These are phyloP conservation scores for Xerocomus spinulosus DNA, from an alignment of 768 basidiomycete genomes.

Conservation along the genomic window DNA sequence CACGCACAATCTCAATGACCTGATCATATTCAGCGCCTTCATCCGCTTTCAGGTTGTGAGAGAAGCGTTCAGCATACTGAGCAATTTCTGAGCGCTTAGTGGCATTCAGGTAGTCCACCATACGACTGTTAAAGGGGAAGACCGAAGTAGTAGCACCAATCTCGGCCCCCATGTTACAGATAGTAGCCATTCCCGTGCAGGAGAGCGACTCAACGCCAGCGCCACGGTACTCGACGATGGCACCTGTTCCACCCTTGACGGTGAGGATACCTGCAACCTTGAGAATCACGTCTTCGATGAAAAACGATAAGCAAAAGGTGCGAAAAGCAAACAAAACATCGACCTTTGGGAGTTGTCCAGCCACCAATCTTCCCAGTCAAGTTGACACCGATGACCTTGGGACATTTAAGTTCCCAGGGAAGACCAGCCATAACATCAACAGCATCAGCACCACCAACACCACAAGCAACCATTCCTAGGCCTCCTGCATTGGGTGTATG, in stretches of 20 bases:
- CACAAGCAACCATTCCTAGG: conserved; percentile 98
- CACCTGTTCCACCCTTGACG: conserved; percentile 98
- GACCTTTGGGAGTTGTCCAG: conserved; percentile 98
- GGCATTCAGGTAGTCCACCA: conserved; percentile 91
- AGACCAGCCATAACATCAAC: conserved; percentile 98
- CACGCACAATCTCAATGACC: conserved; percentile 80
- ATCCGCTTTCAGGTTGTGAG: conserved; percentile 88
- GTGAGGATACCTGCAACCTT: conserved; percentile 99
- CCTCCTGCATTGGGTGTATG: conserved; percentile 99
- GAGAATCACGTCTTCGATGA: conserved; percentile 81
- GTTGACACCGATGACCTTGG: conserved; percentile 98
- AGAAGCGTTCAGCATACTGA: conserved; percentile 82
- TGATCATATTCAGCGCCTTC: conserved; percentile 90
- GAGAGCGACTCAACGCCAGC: conserved; percentile 94
- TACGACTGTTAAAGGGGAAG: conserved; percentile 97
- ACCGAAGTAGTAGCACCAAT: conserved; percentile 98
- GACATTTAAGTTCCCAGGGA: conserved; percentile 99
- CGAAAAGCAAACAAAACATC: conserved; percentile 9
- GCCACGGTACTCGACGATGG: conserved; percentile 96
- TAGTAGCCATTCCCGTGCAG: conserved; percentile 98
- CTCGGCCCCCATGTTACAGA: conserved; percentile 99
- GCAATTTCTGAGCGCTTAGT: conserved; percentile 88
- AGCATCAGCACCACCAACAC: conserved; percentile 98
- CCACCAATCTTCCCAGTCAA: conserved; percentile 91
- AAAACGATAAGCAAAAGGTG: conserved; percentile 8